Evolutionary conservation across 257 asterid species (phyloP), one percentile per base, ranked within the genome.

Genomic region (Jacaranda mimosifolia): DNA sequence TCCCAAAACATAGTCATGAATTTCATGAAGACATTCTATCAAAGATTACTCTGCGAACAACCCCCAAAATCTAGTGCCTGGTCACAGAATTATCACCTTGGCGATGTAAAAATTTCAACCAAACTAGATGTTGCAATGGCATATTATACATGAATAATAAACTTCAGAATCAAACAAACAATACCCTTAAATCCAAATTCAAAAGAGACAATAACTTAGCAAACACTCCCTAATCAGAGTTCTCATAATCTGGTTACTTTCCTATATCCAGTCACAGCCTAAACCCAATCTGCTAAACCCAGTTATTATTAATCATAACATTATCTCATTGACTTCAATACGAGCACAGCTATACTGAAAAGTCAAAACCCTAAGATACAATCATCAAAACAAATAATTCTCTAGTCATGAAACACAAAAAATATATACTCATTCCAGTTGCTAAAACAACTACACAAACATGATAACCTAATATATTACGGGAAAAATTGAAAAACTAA

Each of bases 311-410:
- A 74, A 21, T 72, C 32, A 5, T 49, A 56, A 12, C 48, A 13
- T n/a, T 11, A 45, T 68, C 32, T 46, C 64, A 6, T 35, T 15
- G 13, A 74, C 59, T 48, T 48, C 49, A 58, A 19, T 9, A 32
- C 7, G 11, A 58, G 60, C 68, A 56, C 72, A 35, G 17, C 36
- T 63, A 38, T 9, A 60, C 17, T 18, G 18, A 53, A 32, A 38
- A 45, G 48, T 17, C 12, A 77, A 79, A 62, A 62, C 77, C 77
- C 64, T 68, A 68, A 13, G 42, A 64, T 15, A 56, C 57, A 73
- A 46, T 9, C 71, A 12, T 7, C 9, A 26, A 64, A 58, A 72
- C 45, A 17, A 39, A 77, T 13, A 49, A 59, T 57, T 62, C 43
- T 60, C 0, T 48, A 74, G 68, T 49, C 65, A 76, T 46, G 12